phyloP scores from a whole-genome alignment of 2,329 filamentous ascomycete genomes.

The Nannizziopsis arthrosporioides region DNA sequence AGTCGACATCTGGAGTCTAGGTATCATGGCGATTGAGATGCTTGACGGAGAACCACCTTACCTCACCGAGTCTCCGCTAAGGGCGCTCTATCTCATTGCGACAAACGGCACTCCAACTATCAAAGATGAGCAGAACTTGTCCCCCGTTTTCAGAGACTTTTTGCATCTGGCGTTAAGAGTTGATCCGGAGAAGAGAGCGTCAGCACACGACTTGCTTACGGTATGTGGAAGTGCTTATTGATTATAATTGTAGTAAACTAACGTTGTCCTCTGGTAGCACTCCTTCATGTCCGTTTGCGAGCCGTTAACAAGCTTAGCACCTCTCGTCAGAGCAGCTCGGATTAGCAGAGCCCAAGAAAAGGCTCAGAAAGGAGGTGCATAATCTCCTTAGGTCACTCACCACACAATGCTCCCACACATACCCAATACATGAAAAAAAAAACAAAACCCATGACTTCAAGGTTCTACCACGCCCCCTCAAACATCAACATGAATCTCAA shows the following conservation, averaged over 20 bases:
- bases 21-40: constrained; percentile 99
- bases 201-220: constrained; percentile 81
- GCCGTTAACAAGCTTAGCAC: constrained; percentile 64
- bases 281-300: constrained; percentile 69
- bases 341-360: constrained; percentile 79
- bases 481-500: neutral
- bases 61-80: constrained; percentile 82
- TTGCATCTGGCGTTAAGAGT: constrained; percentile 88
- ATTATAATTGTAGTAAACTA: constrained; percentile 11
- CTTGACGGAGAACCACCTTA: constrained; percentile 97
- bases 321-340: constrained; percentile 74
- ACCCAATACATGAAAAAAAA: too few relatives aligned
- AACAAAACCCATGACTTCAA: too few relatives aligned
- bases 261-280: constrained; percentile 43
- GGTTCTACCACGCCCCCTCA: too few relatives aligned
- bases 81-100: constrained; percentile 89
- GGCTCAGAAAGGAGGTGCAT: constrained; percentile 49
- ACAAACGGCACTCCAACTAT: constrained; percentile 92
- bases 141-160: constrained; percentile 78
- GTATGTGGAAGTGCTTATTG: constrained; percentile 46
- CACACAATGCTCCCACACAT: neutral
- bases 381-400: constrained; percentile 11
- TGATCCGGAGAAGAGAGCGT: constrained; percentile 91
- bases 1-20: constrained; percentile 96
- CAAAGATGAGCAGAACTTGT: constrained; percentile 79